Base-by-base conservation (phyloP, 1,284 basidiomycete species). In the Ustilago nuda region DNA sequence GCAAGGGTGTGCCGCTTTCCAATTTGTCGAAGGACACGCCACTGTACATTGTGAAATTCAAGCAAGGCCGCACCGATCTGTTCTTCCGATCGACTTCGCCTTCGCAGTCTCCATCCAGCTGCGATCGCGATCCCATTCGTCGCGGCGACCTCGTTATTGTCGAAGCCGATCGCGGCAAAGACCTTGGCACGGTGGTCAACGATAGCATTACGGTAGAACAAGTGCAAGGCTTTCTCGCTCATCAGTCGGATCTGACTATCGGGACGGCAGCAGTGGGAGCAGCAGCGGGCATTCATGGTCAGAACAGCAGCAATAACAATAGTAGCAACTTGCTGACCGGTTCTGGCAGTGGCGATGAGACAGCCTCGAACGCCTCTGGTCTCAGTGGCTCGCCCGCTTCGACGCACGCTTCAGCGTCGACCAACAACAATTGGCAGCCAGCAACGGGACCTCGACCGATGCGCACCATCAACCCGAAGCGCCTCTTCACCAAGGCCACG, bases 41-140 rank as follows among this genome's bases (percentile, higher is more conserved):
- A n/a, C 89, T 98, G 6, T 98, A 91, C 88, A 95, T 98, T 81
- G 93, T 98, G 80, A 93, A 97, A 84, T 99, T 99, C 89, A 98
- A 98, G 88, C 94, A 94, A 0, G 94, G 94, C 0, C 91, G 96
- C 33, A 95, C 94, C 70, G 96, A 98, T 86, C 88, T 99, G 37
- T 98, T 96, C 87, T 89, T 92, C 78, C 91, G 3, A 92, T 94
- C 80, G 13, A 60, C 23, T 4, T 60, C 66, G 37, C 69, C 69
- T 13, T 60, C 65, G 41, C 57, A 63, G 37, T 72, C 69, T 52
- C 65, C 69, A 1, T 54, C 56, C 33, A 56, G 23, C 30, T 41
- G 61, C 27, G 27, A 74, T 61, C 5, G 43, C 51, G 62, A 70
- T 23, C 8, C 66, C 77, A 90, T 94, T 66, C 89, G 90, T 15